phyloP scores from a whole-genome alignment of 2,329 filamentous ascomycete species.

The Emmonsiellopsis sp. region DNA sequence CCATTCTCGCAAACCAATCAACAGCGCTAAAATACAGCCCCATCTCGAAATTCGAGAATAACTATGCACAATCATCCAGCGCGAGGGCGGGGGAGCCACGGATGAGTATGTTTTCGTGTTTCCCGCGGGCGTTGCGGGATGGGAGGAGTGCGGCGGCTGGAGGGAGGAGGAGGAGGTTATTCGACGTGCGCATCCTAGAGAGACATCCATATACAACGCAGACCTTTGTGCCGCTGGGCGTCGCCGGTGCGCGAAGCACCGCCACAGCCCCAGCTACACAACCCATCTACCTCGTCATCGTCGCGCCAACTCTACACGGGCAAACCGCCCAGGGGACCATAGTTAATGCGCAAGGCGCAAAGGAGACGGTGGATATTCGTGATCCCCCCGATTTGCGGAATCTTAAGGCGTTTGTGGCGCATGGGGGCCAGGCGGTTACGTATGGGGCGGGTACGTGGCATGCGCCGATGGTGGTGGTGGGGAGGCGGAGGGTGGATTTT shows the following conservation, averaged over 20 bases:
- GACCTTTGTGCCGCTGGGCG: constrained; percentile 68
- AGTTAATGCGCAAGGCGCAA: constrained; percentile 1
- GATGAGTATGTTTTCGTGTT: constrained; percentile 77
- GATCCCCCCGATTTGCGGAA: constrained; percentile 60
- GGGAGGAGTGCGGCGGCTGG: constrained; percentile 2
- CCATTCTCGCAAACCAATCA: constrained; percentile 70
- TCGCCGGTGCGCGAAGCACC: constrained; percentile 16
- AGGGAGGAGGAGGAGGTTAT: constrained; percentile 27
- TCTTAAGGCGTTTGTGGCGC: constrained; percentile 69
- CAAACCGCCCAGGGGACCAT: constrained; percentile 25
- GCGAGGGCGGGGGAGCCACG: constrained; percentile 42
- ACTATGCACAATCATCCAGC: constrained; percentile 51
- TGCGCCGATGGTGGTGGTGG: constrained; percentile 88
- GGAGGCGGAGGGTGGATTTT: constrained; percentile 64
- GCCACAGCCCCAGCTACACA: constrained; percentile 22
- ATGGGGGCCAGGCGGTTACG: constrained; percentile 72
- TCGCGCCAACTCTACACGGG: constrained; percentile 63
- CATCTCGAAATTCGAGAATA: constrained; percentile 63
- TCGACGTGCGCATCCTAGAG: constrained; percentile 68
- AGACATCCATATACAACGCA: constrained; percentile 90
- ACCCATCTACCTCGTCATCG: constrained; percentile 65
- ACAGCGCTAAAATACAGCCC: constrained; percentile 78
- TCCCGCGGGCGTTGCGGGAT: constrained; percentile 7
- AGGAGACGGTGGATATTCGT: constrained; percentile 27
- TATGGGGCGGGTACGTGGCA: constrained; percentile 93